Percentiles rank a stretch among this genome's conserved stretches.
These are phyloP conservation scores for Boletus tomentosulus DNA, from an alignment of 768 basidiomycete genomes.

Conservation along the genomic window DNA sequence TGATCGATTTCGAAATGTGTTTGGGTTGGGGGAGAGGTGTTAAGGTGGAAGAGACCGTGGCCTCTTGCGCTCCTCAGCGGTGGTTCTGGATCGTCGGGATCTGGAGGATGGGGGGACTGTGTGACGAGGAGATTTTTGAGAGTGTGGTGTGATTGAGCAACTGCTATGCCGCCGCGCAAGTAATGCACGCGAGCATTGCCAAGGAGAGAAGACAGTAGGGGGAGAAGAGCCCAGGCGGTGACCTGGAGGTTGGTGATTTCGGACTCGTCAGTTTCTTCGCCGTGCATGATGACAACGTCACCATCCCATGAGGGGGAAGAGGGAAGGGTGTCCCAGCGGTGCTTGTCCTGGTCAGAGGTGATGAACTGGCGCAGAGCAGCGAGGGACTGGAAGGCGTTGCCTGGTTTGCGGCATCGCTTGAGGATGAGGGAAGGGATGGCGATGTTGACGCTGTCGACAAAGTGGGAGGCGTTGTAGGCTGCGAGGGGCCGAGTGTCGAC, in stretches of 20 bases:
- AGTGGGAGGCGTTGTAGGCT: constrained; percentile 59
- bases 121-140: constrained; percentile 48
- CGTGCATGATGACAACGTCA: constrained; percentile 64
- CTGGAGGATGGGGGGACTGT: constrained; percentile 13
- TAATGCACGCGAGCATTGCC: constrained; percentile 56
- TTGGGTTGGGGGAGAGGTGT: constrained; percentile 51
- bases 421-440: constrained; percentile 89
- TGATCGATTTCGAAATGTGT: constrained; percentile 60
- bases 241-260: constrained; percentile 52
- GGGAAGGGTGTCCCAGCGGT: constrained; percentile 59
- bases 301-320: constrained; percentile 65
- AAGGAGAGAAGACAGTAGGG: constrained; percentile 58
- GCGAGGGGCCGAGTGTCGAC: constrained; percentile 78
- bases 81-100: constrained; percentile 12
- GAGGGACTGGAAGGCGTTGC: constrained; percentile 60
- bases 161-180: constrained; percentile 67
- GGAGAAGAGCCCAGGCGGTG: constrained; percentile 69
- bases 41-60: constrained; percentile 64
- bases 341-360: constrained; percentile 72
- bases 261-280: constrained; percentile 70
- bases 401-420: constrained; percentile 74
- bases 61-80: constrained; percentile 30
- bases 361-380: constrained; percentile 75
- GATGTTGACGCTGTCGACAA: constrained; percentile 73
- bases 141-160: constrained; percentile 54